Base-by-base conservation (phyloP, 345 rosid genomes). In the Hevea brasiliensis region DNA sequence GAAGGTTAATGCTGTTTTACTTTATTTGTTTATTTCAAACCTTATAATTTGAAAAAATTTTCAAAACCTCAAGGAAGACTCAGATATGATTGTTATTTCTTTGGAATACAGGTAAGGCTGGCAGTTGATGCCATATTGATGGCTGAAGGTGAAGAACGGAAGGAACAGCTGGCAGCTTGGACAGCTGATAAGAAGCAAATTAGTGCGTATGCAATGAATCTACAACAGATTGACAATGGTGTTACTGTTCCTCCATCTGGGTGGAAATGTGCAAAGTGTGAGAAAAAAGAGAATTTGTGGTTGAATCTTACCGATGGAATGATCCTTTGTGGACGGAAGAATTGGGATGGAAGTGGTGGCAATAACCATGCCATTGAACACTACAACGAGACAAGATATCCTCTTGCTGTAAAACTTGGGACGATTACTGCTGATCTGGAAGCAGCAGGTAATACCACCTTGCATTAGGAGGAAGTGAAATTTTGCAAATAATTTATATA, bases 261-360 rank as follows among this genome's bases (percentile, higher is more conserved):
- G 17, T 93, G 99, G 99, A 89, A 85, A 79, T 96, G 98, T 83
- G 67, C 80, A 0, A 96, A 90, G 85, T 96, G 99, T 74, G 97
- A 96, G 62, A 90, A 96, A 82, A 90, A 70, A 66, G 94, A 96
- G 27, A 96, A 96, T 81, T 90, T 96, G 26, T 96, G 99, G 98
- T 80, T 96, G 74, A 96, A 96, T 88, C 91, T 93, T 77, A 89
- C 97, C 6, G 99, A 96, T 83, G 99, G 99, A 72, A 84, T 85
- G 92, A 93, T 91, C 74, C 94, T 93, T n/a, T 96, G 98, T 72
- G 98, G 99, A 59, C 84, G 99, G 80, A 93, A 74, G 76, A 93
- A 91, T 80, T 96, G 97, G 97, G 97, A 91, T 84, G 99, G 97
- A 77, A 91, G 86, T 82, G 99, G 97, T 61, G 99, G 98, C 61